Evolutionary conservation across 2,329 filamentous ascomycete species (phyloP).

Genomic region (Arachnomyces sp.): DNA sequence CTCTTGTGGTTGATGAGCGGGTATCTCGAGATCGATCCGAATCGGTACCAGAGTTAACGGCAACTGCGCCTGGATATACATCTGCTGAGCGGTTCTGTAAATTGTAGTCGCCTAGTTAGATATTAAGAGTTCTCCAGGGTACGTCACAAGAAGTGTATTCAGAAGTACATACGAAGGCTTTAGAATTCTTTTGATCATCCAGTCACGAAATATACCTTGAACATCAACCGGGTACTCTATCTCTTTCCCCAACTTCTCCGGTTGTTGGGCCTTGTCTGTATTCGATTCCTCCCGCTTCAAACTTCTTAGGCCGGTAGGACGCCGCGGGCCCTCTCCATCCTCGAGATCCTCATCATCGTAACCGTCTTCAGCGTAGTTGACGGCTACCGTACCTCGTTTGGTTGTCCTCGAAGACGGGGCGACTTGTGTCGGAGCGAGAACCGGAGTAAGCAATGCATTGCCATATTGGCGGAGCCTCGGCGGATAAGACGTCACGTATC

Average conservation of each 20-base stretch:
- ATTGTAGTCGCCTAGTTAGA: too few relatives aligned
- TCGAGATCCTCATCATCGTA: constrained; percentile 66
- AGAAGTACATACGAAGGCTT: constrained; percentile 34
- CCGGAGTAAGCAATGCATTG: constrained; percentile 83
- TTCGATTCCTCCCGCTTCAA: constrained; percentile 67
- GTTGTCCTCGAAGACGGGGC: constrained; percentile 74
- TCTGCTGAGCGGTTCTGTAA: constrained; percentile 51
- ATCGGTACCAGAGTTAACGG: constrained; percentile 91
- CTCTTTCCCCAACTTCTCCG: constrained; percentile 78
- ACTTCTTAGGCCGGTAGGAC: constrained; percentile 74
- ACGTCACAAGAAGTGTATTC: constrained; percentile 5
- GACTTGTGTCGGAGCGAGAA: constrained; percentile 62
- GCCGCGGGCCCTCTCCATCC: constrained; percentile 59
- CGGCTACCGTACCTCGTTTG: constrained; percentile 90
- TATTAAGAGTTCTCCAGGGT: too few relatives aligned
- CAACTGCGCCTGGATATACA: constrained; percentile 61
- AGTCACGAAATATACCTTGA: constrained; percentile 89
- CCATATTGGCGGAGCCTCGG: constrained; percentile 82
- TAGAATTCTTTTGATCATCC: constrained; percentile 69
- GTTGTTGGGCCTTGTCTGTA: constrained; percentile 55
- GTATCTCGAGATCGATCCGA: constrained; percentile 88
- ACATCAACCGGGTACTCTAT: constrained; percentile 69
- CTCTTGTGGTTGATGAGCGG: constrained; percentile 52
- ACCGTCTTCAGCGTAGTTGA: constrained; percentile 97
- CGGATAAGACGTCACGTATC: constrained; percentile 85